These are phyloP conservation scores for Geotrichum cucujoidarum DNA, from an alignment of 1,139 yeast species.

Conservation along the genomic window DNA sequence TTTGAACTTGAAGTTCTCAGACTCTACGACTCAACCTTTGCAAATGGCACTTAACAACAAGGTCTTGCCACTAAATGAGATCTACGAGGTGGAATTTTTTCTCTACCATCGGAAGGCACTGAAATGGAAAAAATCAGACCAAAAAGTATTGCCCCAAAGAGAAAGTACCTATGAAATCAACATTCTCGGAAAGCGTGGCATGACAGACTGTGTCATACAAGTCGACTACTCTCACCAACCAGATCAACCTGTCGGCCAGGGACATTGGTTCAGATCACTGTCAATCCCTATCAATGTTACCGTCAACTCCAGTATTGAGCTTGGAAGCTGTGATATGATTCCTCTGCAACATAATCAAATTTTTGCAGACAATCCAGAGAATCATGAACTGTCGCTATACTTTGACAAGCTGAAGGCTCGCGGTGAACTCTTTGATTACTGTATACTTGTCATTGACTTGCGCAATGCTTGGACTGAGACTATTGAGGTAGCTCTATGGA, in stretches of 20 bases:
- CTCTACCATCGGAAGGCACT: conserved; percentile 58
- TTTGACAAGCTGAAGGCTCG: conserved; percentile 19
- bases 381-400: conserved; percentile 18
- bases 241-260: not conserved
- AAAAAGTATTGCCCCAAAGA: conserved; percentile 27
- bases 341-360: conserved; percentile 38
- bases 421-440: conserved; percentile 46
- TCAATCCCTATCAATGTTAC: conserved; percentile 63
- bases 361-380: conserved; percentile 14
- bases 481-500: conserved; percentile 37
- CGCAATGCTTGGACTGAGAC: conserved; percentile 58
- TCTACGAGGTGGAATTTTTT: conserved; percentile 71
- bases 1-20: conserved; percentile 54
- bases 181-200: conserved; percentile 67
- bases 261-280: conserved; percentile 48
- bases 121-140: conserved; percentile 26
- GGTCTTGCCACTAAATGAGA: conserved; percentile 52
- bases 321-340: conserved; percentile 68
- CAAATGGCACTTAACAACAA: conserved; percentile 44
- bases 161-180: conserved; percentile 48
- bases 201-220: conserved; percentile 59
- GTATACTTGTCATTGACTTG: conserved; percentile 61
- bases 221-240: conserved; percentile 54
- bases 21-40: conserved; percentile 66
- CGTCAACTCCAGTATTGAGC: conserved; percentile 64